These are phyloP conservation scores for Beauveria scarabaeidicola DNA, from an alignment of 2,329 filamentous ascomycete genomes.

Conservation along the genomic window DNA sequence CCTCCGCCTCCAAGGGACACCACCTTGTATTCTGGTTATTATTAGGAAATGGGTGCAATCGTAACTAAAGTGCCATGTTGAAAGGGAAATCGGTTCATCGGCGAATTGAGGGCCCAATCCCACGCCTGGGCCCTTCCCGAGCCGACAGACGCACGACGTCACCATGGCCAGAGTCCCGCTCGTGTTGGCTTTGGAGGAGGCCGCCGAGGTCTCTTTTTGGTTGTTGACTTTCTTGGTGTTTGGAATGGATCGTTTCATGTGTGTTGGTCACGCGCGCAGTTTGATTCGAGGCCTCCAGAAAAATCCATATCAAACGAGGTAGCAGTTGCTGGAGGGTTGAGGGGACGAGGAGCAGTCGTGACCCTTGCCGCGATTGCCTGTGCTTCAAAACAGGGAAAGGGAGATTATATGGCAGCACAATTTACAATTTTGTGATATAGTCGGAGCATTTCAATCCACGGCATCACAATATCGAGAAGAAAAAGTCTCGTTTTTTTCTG, in stretches of 20 bases:
- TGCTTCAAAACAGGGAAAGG: too few species aligned
- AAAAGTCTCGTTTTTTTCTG: not conserved
- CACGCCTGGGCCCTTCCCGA: not conserved
- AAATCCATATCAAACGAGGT: not conserved
- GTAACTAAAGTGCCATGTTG: not conserved
- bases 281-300: not conserved
- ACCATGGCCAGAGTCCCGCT: not conserved
- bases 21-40: not conserved
- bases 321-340: not conserved
- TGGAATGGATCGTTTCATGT: not conserved
- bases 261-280: not conserved
- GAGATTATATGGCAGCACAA: too few species aligned
- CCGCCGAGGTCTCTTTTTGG: not conserved
- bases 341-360: not conserved
- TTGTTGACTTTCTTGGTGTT: not conserved
- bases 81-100: not conserved
- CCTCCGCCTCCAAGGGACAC: not conserved
- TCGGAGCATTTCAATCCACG: too few species aligned
- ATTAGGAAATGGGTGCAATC: not conserved
- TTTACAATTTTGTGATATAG: too few species aligned
- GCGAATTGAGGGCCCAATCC: not conserved
- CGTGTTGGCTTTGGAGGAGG: not conserved
- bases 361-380: too few species aligned
- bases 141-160: conserved; percentile 1
- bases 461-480: not conserved